Conservation (phyloP, 441 rosid genomes). For the Bruguiera hainesii region DNA sequence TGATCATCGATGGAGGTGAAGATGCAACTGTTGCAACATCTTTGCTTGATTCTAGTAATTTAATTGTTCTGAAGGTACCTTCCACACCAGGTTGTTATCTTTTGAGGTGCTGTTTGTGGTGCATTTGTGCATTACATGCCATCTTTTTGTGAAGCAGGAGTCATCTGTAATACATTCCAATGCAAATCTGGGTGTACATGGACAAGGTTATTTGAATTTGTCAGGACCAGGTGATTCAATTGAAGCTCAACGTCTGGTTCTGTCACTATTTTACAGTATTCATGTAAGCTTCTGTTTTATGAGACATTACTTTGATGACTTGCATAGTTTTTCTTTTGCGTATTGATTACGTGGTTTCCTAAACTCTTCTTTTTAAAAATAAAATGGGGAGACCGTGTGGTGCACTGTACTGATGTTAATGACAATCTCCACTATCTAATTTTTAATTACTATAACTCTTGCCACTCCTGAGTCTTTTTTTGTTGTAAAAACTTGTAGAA, state of each 20-base stretch:
- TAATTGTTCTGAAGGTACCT: slow-evolving; percentile 89
- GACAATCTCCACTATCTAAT: no score
- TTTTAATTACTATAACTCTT: no score
- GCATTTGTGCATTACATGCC: slow-evolving; percentile 1
- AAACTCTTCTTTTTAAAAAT: not conserved
- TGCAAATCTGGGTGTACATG: slow-evolving; percentile 95
- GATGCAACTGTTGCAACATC: slow-evolving; percentile 86
- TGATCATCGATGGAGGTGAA: slow-evolving; percentile 87
- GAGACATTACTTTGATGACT: slow-evolving; percentile 13
- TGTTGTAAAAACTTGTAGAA: no score
- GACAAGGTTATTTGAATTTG: slow-evolving; percentile 93
- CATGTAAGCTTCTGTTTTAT: slow-evolving; percentile 57
- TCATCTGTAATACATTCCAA: slow-evolving; percentile 92
- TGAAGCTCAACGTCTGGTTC: slow-evolving; percentile 94
- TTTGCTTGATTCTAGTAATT: slow-evolving; percentile 91
- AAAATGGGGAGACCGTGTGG: no score
- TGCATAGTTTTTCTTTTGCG: slow-evolving; percentile 8
- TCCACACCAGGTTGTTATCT: slow-evolving; percentile 11
- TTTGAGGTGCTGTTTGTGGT: slow-evolving; percentile 17
- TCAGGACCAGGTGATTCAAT: slow-evolving; percentile 91
- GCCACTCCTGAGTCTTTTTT: no score
- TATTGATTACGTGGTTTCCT: not conserved
- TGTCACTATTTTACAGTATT: slow-evolving; percentile 83
- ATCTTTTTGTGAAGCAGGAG: slow-evolving; percentile 48
- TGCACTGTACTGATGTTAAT: no score